Evolutionary conservation across 208 protist species (phyloP), one percentile per base, ranked within the genome.

Genomic region (Naegleria gruberi): DNA sequence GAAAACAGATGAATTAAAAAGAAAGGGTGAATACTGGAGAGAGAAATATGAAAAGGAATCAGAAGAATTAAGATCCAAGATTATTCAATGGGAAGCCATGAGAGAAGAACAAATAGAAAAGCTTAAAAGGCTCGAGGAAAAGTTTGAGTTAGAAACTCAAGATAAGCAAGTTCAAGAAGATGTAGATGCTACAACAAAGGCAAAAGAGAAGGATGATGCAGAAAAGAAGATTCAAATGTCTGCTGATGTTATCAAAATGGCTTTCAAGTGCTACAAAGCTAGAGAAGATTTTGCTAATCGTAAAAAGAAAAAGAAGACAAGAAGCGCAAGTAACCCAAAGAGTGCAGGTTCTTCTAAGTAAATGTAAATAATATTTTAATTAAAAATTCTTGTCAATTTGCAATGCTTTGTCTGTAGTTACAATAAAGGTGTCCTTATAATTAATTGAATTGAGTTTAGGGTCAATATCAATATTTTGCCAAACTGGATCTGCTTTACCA

Each of bases 61-160:
- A 17, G 87, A 82, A 90, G 87, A 90, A 37, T 15, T 90, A 40
- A 47, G 45, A n/a, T 41, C 19, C 0, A 84, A 74, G n/a, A 37
- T 87, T 34, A 42, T 17, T 40, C 30, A 87, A 8, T 87, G 83
- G 83, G 83, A 87, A 19, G 19, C 23, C 6, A 87, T 55, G n/a
- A 46, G 83, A 87, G 83, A 87, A 37, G 83, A 87, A 44, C 83
- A 87, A 34, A 87, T 87, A 15, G 44, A 46, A 15, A 30, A 55
- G 12, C 10, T 37, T 5, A 55, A 87, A 40, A 34, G n/a, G 37
- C 10, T 87, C 2, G 83, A 87, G 15, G 44, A 55, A 55, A 34
- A 37, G 40, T 87, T 40, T 41, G 44, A 46, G 10, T 6, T 30
- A 17, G 83, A 87, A 40, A 55, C 23, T 4, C n/a, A 87, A 40